Percentiles rank a stretch among this genome's conserved stretches.
These are phyloP conservation scores for Fusarium dimerum DNA, from an alignment of 2,329 filamentous ascomycete species.

Conservation along the genomic window DNA sequence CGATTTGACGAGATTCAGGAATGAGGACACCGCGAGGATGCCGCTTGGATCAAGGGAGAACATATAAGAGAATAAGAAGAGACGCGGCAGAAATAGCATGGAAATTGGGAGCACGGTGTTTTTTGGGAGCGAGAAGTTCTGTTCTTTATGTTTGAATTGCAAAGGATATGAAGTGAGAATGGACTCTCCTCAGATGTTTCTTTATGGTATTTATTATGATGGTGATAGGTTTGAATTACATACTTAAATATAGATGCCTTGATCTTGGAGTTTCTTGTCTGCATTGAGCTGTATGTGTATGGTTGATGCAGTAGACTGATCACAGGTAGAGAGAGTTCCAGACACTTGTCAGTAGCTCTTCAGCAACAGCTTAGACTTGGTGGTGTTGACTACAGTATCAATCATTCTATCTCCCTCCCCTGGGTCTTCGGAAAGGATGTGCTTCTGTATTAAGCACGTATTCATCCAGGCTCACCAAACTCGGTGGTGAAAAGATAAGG, in stretches of 20 bases:
- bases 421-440: constrained; percentile 41
- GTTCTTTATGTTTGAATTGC: constrained; percentile 15
- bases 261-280: too few species aligned
- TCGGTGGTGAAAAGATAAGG: constrained; percentile 66
- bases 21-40: constrained; percentile 59
- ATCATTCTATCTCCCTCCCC: too few species aligned
- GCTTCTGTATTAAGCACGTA: constrained; percentile 62
- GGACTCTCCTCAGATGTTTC: not conserved
- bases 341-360: too few species aligned
- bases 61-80: constrained; percentile 24
- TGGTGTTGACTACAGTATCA: too few species aligned
- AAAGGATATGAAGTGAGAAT: constrained; percentile 14
- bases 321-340: too few species aligned
- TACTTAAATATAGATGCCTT: not conserved
- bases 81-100: constrained; percentile 17
- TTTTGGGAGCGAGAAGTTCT: constrained; percentile 20
- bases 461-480: constrained; percentile 66
- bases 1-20: constrained; percentile 69
- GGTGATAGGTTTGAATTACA: not conserved
- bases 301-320: not conserved
- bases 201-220: too few species aligned
- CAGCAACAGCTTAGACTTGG: too few species aligned
- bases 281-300: too few species aligned
- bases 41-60: constrained; percentile 50
- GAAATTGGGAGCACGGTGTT: constrained; percentile 31